Conservation (phyloP, 2,329 filamentous ascomycete genomes). For the Epicoccum sorghinum region DNA sequence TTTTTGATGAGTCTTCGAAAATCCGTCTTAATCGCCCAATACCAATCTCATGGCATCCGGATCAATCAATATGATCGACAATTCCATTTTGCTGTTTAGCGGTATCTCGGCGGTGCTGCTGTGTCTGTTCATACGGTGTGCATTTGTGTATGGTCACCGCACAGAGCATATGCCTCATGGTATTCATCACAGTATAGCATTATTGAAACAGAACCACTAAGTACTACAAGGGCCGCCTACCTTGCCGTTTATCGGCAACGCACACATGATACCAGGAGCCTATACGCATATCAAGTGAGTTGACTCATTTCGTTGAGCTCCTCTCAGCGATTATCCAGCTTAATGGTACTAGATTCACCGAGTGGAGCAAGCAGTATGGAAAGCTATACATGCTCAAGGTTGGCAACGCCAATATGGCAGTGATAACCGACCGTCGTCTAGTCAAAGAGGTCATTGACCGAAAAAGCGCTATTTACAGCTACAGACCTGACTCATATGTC, state of each 20-base stretch:
- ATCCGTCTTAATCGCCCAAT: not conserved
- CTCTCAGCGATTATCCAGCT: not conserved
- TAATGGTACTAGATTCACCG: constrained; percentile 1
- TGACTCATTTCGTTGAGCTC: not conserved
- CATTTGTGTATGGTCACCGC: constrained; percentile 3
- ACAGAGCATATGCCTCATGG: not conserved
- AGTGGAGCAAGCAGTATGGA: constrained; percentile 18
- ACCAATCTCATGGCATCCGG: not conserved
- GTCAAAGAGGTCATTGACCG: constrained; percentile 12
- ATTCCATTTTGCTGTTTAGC: not conserved
- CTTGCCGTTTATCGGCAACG: constrained; percentile 13
- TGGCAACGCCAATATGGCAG: constrained; percentile 8
- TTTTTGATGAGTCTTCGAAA: not conserved
- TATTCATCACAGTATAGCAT: not conserved
- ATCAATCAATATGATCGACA: not conserved
- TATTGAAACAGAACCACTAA: not conserved
- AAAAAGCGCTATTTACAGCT: constrained; percentile 10
- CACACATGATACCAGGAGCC: constrained; percentile 12
- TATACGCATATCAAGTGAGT: constrained; percentile 11
- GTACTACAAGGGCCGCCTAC: constrained; percentile 1
- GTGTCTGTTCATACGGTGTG: not conserved
- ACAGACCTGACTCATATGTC: constrained; percentile 7
- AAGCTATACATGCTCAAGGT: constrained; percentile 15
- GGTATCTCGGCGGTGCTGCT: not conserved
- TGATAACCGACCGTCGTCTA: constrained; percentile 8